Conservation (phyloP, 805 yeast genomes). For the Jamesozyma gamospora region DNA sequence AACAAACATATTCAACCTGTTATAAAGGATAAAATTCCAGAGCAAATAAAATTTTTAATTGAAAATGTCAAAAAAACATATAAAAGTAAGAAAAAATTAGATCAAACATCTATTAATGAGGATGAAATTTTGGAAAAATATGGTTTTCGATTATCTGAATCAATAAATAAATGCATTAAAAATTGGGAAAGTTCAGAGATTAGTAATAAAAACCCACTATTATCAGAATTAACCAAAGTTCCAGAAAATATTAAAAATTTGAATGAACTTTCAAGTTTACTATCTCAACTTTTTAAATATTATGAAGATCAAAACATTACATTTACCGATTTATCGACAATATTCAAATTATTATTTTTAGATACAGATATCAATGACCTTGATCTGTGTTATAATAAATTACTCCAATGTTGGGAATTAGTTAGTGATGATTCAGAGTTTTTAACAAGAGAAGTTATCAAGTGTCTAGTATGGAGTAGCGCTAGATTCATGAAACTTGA, state of each 20-base stretch:
- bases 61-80: background rate
- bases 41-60: background rate
- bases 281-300: conserved; percentile 20
- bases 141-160: conserved; percentile 22
- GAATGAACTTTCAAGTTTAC: conserved; percentile 19
- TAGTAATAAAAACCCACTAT: background rate
- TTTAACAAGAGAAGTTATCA: conserved; percentile 13
- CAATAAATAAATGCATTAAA: conserved; percentile 12
- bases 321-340: conserved; percentile 11
- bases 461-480: conserved; percentile 12
- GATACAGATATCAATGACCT: conserved; percentile 11
- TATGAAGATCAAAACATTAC: conserved; percentile 15
- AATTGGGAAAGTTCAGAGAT: conserved; percentile 3
- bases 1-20: background rate
- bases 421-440: conserved; percentile 11
- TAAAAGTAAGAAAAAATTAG: background rate
- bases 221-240: conserved; percentile 9
- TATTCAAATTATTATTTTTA: conserved; percentile 11
- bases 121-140: conserved; percentile 17
- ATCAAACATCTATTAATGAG: conserved; percentile 3
- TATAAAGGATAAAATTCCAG: background rate
- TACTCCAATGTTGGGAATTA: conserved; percentile 25
- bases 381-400: conserved; percentile 18
- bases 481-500: conserved; percentile 9
- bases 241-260: conserved; percentile 12